These are phyloP conservation scores for Fusarium sp. DNA, from an alignment of 2,329 filamentous ascomycete species.

Conservation along the genomic window DNA sequence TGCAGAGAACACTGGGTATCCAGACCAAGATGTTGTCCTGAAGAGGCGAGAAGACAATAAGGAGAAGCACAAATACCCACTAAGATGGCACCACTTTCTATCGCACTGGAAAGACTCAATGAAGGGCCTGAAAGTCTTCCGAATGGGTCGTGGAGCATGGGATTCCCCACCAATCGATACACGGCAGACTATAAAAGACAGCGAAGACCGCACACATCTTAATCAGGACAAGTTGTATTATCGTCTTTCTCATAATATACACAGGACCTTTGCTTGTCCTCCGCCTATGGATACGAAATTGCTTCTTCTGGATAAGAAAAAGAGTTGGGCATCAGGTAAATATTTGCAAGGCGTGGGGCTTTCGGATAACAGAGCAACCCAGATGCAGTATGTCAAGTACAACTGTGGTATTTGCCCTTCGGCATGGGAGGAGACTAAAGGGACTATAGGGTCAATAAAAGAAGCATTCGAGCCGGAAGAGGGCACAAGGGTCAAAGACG, in stretches of 20 bases:
- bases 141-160: constrained; percentile 8
- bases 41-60: rapidly evolving
- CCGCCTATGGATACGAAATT: rapidly evolving
- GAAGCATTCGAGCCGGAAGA: constrained; percentile 9
- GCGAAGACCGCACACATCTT: neutral
- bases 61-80: neutral
- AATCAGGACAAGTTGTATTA: neutral
- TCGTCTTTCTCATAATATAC: neutral
- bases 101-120: constrained; percentile 19
- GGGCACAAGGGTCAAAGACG: constrained; percentile 9
- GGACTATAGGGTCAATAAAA: rapidly evolving
- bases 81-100: constrained; percentile 35
- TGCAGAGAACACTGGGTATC: constrained; percentile 16
- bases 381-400: constrained; percentile 29
- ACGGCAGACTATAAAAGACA: rapidly evolving
- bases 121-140: constrained; percentile 25
- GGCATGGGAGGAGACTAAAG: neutral
- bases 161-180: neutral
- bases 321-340: neutral
- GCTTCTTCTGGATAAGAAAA: no score
- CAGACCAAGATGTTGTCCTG: neutral
- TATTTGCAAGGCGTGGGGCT: constrained; percentile 9
- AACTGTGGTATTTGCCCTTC: neutral
- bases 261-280: constrained; percentile 13
- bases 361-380: rapidly evolving